These are phyloP conservation scores for Sphaerostilbella broomeana DNA, from an alignment of 2,329 filamentous ascomycete species.

Conservation along the genomic window DNA sequence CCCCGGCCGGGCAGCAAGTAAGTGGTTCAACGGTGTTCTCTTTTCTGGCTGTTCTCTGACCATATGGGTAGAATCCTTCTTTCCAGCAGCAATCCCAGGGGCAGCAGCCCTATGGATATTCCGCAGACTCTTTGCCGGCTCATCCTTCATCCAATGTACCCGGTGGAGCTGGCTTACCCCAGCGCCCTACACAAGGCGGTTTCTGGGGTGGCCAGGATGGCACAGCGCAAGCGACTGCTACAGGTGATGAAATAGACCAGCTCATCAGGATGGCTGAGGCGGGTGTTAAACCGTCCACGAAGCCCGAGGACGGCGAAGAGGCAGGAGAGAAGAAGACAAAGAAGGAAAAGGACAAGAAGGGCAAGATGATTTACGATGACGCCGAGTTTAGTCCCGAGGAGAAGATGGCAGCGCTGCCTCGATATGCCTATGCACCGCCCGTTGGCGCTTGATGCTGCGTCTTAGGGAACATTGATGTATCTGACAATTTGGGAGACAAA, in stretches of 20 bases:
- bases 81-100: constrained; percentile 16
- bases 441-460: constrained; percentile 15
- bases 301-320: constrained; percentile 33
- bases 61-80: no score
- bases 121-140: constrained; percentile 38
- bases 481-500: not conserved
- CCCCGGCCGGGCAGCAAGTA: constrained; percentile 4
- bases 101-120: constrained; percentile 28
- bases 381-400: constrained; percentile 79
- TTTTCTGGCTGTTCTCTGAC: constrained; percentile 19
- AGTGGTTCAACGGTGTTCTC: constrained; percentile 17
- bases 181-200: constrained; percentile 35
- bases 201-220: constrained; percentile 21
- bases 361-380: constrained; percentile 74
- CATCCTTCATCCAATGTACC: constrained; percentile 36
- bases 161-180: constrained; percentile 37
- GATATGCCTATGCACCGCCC: constrained; percentile 56
- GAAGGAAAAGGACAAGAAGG: constrained; percentile 62
- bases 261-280: constrained; percentile 59
- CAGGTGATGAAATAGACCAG: constrained; percentile 57
- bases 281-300: constrained; percentile 43
- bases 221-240: constrained; percentile 18
- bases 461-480: no score
- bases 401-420: constrained; percentile 72
- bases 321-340: constrained; percentile 57